These are phyloP conservation scores for Aspergillus amoenus DNA, from an alignment of 2,329 filamentous ascomycete genomes.

Conservation along the genomic window DNA sequence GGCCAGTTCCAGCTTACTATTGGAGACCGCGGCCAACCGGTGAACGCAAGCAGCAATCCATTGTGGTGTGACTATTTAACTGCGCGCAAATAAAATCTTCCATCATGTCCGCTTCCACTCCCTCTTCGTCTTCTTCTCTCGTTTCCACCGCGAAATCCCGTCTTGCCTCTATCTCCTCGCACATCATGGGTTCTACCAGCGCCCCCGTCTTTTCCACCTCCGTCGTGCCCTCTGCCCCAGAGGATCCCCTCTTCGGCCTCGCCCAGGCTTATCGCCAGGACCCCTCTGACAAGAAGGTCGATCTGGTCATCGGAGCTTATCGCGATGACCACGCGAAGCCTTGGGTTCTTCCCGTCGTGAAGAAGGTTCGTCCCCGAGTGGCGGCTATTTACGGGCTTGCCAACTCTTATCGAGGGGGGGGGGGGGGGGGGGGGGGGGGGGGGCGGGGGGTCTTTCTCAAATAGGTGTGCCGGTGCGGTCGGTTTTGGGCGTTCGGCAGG, in stretches of 20 bases:
- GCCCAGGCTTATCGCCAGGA: conserved; percentile 87
- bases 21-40: conserved; percentile 19
- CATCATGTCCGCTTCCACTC: conserved; percentile 21
- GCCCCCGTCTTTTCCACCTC: conserved; percentile 72
- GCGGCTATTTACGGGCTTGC: background rate
- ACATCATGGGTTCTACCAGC: conserved; percentile 63
- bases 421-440: no score
- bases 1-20: conserved; percentile 3
- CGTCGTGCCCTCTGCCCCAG: conserved; percentile 82
- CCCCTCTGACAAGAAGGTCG: conserved; percentile 74
- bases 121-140: conserved; percentile 16
- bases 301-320: conserved; percentile 94
- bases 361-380: conserved; percentile 64
- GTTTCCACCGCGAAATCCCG: conserved; percentile 26
- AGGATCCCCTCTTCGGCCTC: conserved; percentile 92
- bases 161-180: conserved; percentile 43
- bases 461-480: no score
- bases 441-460: no score
- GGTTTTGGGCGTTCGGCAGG: no score
- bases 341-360: conserved; percentile 94
- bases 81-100: conserved; percentile 12
- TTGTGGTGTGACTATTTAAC: conserved; percentile 23
- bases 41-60: conserved; percentile 36
- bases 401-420: background rate
- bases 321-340: conserved; percentile 93